A percentile compares a stretch with the other conserved stretches of the same genome.
phyloP scores from a whole-genome alignment of 306 rosid genomes.

The Lagenaria siceraria region DNA sequence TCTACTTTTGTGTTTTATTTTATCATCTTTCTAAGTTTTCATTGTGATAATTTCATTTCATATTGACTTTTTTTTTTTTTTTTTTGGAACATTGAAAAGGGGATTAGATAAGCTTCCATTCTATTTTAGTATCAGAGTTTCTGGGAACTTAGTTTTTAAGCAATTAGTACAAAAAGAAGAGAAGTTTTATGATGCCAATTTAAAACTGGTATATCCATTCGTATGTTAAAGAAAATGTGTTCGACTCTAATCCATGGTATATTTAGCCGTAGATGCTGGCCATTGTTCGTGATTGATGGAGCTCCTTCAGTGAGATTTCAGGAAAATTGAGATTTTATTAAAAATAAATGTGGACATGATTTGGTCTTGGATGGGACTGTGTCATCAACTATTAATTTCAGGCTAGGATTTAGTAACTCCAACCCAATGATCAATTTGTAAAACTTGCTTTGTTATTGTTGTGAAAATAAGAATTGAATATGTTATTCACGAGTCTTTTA shows the following conservation, averaged over 20 bases:
- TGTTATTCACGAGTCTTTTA: not conserved
- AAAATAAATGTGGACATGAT: not conserved
- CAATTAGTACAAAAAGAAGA: not conserved
- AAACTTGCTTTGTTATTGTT: not conserved
- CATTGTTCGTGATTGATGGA: not conserved
- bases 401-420: not conserved
- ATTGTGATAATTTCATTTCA: not conserved
- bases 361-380: not conserved
- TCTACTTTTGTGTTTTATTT: not conserved
- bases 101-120: not conserved
- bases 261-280: not conserved
- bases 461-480: not conserved
- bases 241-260: not conserved
- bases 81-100: not conserved
- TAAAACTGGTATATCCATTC: not conserved
- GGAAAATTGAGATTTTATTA: not conserved
- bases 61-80: not conserved
- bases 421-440: not conserved
- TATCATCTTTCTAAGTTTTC: not conserved
- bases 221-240: not conserved
- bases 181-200: not conserved
- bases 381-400: not conserved
- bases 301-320: not conserved
- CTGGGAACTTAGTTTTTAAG: not conserved
- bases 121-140: not conserved